phyloP scores from a whole-genome alignment of 352 stramenopile genomes.

The Phytophthora parvispora region DNA sequence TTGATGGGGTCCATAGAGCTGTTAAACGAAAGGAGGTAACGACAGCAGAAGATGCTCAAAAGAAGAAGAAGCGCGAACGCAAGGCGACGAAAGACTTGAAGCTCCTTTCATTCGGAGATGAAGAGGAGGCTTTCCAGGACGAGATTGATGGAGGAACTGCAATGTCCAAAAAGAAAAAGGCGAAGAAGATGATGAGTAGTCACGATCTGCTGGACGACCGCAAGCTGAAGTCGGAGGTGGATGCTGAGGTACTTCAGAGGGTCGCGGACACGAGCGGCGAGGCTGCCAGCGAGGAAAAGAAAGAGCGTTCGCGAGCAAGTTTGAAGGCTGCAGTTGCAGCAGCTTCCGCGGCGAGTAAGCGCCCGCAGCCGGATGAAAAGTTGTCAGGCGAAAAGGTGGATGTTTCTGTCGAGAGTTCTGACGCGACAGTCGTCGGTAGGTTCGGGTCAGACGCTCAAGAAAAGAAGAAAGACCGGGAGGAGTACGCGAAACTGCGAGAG shows the following conservation, averaged over 20 bases:
- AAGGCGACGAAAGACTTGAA: slow-evolving; percentile 96
- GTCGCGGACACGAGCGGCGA: slow-evolving; percentile 45
- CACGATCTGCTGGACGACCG: slow-evolving; percentile 75
- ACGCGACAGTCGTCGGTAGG: slow-evolving; percentile 6
- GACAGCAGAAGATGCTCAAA: slow-evolving; percentile 41
- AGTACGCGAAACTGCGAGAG: slow-evolving; percentile 76
- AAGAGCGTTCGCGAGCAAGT: slow-evolving; percentile 38
- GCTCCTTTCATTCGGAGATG: slow-evolving; percentile 96
- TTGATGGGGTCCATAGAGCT: slow-evolving; percentile 20
- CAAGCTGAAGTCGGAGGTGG: slow-evolving; percentile 72
- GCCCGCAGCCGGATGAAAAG: background rate
- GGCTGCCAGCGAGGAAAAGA: slow-evolving; percentile 35
- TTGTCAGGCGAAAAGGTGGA: slow-evolving; percentile 30
- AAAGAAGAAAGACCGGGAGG: slow-evolving; percentile 51
- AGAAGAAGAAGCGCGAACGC: slow-evolving; percentile 86
- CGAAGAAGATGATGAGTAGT: slow-evolving; percentile 79
- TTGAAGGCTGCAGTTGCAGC: slow-evolving; percentile 64
- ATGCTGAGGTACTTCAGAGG: slow-evolving; percentile 64
- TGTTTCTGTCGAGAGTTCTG: slow-evolving; percentile 9
- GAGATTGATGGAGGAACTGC: slow-evolving; percentile 35
- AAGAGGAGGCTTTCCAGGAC: slow-evolving; percentile 80
- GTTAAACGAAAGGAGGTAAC: slow-evolving; percentile 33
- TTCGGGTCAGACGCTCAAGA: slow-evolving; percentile 12
- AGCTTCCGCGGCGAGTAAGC: slow-evolving; percentile 17
- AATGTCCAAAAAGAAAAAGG: slow-evolving; percentile 63